Base-by-base conservation (phyloP, 768 basidiomycete species). In the Leccinum sublutescens region DNA sequence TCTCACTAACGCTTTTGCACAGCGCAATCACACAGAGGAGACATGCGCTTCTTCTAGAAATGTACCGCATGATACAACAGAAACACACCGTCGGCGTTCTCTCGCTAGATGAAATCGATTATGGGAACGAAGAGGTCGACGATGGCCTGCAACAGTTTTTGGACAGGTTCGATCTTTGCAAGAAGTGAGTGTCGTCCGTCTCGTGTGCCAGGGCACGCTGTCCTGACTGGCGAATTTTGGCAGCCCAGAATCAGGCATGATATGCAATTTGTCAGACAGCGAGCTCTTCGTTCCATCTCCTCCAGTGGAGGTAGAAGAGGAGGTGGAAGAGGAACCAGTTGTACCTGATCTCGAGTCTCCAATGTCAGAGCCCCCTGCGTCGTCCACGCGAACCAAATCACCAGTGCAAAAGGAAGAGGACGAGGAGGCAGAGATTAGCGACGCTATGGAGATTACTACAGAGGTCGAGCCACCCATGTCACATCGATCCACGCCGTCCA, bases 41-140 rank as follows among this genome's bases (percentile, higher is more conserved):
- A 71, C 87, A 88, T 85, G 85, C 77, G 55, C 80, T 91, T 52
- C 80, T 92, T 69, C 79, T 80, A 47, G 82, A 91, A 71, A 85
- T 92, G 84, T 88, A 82, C 74, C 73, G 75, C 54, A 82, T 92
- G 78, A 79, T 89, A 52, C 80, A 78, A 57, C 78, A 78, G 57
- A 81, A 82, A 66, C 76, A 81, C 54, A 76, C 75, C 62, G 66
- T 80, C 48, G 80, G 80, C 23, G 60, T 75, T 34, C 62, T 80
- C 40, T 61, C 67, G 14, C 56, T 78, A 17, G 71, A 77, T 23
- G 77, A 79, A 36, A 71, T 77, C 51, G 78, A 77, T 27, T 5
- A 21, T 29, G 56, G 43, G 34, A 58, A 52, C 23, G 62, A 59
- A 9, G 80, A 78, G 14, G 68, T 66, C 17, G 81, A 79, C n/a